Base-by-base conservation (phyloP, 2,329 filamentous ascomycete genomes). In the Furcasterigmium furcatum region DNA sequence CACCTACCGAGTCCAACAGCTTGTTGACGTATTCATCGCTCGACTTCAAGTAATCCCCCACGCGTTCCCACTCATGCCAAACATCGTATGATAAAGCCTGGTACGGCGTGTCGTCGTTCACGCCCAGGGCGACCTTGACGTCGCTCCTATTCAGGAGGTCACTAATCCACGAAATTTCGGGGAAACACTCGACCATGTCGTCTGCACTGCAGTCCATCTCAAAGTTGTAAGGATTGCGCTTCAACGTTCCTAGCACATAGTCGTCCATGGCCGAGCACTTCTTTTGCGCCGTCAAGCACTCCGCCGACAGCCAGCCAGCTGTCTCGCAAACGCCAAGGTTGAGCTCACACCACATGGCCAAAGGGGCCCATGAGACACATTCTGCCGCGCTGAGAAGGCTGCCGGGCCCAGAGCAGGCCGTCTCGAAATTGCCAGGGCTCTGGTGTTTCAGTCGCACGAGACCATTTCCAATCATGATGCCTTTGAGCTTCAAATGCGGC, bases 381-480 rank as follows among this genome's bases (percentile, higher is more conserved):
- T 35, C 27, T 4, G 25, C 14, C 18, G 16, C 16, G 20, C 21
- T 32, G 8, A 43, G 16, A 3, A 43, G 18, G 14, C 27, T 20
- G 8, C 32, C 36, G 3, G 38, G 36, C 6, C 38, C 38, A 4
- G 36, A 34, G 22, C 44, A 45, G 13, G 41, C 27, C 4, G 36
- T 38, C 18, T 45, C 38, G 10, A 45, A 41, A 2, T 18, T 34
- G 13, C 36, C 44, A 10, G 44, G 27, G 22, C 35, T 45, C 22
- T 45, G 44, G 12, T 41, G 12, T 14, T 25, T 29, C 29, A 34
- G 44, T 13, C 44, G 44, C 3, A 45, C 19, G 9, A 41, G 29
- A 10, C 44, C 44, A 9, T 45, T 45, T 14, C 44, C 44, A 9
- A 45, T 41, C 29, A 45, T 40, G 16, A 45, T 24, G 7, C 44